Base-by-base conservation (phyloP, 2,329 filamentous ascomycete species). In the Neofusicoccum cordaticola region DNA sequence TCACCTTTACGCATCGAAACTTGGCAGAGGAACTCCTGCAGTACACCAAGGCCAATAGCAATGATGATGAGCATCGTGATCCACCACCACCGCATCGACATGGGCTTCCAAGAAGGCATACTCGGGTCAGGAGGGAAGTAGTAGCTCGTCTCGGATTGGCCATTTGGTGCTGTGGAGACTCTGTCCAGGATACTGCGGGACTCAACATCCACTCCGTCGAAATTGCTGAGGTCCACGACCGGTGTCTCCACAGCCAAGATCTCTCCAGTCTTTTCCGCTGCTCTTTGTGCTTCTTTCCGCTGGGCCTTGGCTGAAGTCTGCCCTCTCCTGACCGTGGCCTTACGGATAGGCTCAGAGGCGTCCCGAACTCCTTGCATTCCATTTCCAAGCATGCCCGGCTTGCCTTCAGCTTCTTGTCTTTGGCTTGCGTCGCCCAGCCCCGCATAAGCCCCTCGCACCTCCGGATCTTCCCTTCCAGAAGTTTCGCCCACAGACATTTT, bases 201-300 rank as follows among this genome's bases (percentile, higher is more conserved):
- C 17, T 77, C 73, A 31, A 73, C 73, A 51, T 77, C 71, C 19
- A 67, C 69, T 45, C 74, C 77, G 13, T 75, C 77, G 27, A 78
- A 70, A 39, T 75, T 76, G 64, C 79, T 82, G 64, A 82, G 74
- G 60, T 82, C 80, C 3, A 82, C 72, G 2, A 19, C 48, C 3
- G 50, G 47, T 11, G 48, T 63, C 50, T 67, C 68, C 35, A 82
- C 72, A 39, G 78, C 79, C 15, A 82, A 74, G 22, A 83, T 80
- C 41, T 73, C 75, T 4, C 79, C 79, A 4, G 74, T 77, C 67
- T 79, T 76, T 39, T 81, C 75, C 1, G 80, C 80, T 37, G 78
- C 74, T 51, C 75, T 72, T 63, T 80, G 78, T 2, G 78, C 80
- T 42, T 77, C 73, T 68, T 67, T 17, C 68, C 65, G 44, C 62